These are phyloP conservation scores for Myochromella boudieri DNA, from an alignment of 768 basidiomycete genomes.

Conservation along the genomic window DNA sequence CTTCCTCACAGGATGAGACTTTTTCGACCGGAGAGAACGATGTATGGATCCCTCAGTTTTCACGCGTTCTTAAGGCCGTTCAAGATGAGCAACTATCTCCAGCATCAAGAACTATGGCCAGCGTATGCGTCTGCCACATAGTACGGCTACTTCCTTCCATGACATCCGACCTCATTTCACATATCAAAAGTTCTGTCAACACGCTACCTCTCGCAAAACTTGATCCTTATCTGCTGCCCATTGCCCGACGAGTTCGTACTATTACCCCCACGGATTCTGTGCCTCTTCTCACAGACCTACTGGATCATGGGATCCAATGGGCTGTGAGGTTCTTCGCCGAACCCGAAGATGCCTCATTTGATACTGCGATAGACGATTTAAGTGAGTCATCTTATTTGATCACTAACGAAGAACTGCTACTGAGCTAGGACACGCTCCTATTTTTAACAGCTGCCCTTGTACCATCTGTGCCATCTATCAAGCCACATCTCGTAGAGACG, in stretches of 20 bases:
- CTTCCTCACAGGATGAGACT: conserved; percentile 11
- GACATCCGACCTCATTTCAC: conserved; percentile 17
- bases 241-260: conserved; percentile 29
- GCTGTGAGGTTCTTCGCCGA: conserved; percentile 47
- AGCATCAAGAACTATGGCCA: conserved; percentile 17
- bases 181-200: conserved; percentile 27
- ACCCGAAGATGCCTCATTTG: conserved; percentile 18
- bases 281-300: conserved; percentile 26
- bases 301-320: conserved; percentile 53
- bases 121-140: conserved; percentile 29
- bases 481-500: conserved; percentile 68
- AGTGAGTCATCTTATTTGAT: conserved; percentile 29
- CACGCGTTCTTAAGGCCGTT: conserved; percentile 20
- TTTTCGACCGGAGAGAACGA: conserved; percentile 18
- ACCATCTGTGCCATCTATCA: conserved; percentile 32
- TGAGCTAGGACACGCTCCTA: background rate
- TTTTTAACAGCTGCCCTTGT: conserved; percentile 29
- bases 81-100: conserved; percentile 15
- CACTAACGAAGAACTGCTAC: background rate
- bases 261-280: conserved; percentile 21
- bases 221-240: conserved; percentile 26
- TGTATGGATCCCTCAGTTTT: conserved; percentile 30
- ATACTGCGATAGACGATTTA: conserved; percentile 31
- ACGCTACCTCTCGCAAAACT: conserved; percentile 23
- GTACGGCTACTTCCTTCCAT: conserved; percentile 23